Evolutionary conservation across 2,329 filamentous ascomycete genomes (phyloP), one percentile per base, ranked within the genome.

Genomic region (Aspergillus sp.): DNA sequence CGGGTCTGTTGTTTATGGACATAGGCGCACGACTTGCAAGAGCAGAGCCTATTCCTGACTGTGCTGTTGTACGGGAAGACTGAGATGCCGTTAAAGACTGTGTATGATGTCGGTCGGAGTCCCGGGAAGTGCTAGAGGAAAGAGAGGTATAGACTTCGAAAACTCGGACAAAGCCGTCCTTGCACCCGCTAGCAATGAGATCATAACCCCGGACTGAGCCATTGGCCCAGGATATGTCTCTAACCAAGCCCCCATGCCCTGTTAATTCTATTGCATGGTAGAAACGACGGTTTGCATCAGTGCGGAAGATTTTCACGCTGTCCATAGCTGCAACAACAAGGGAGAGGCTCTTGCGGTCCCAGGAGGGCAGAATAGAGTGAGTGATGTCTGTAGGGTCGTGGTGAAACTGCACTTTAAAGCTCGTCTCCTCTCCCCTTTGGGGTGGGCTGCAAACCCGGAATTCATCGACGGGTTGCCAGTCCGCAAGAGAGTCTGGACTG

Each of bases 141-240:
- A 71, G 54, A 1, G 64, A 66, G n/a, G 76, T 78, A 59, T 77
- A 76, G 4, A 78, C 70, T 66, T 93, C 87, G 69, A 96, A 96
- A n/a, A 99, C 89, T 41, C 93, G 84, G 41, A 97, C 87, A 66
- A 87, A 88, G 3, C 95, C 93, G 71, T 99, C 95, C 73, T 96
- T 96, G 71, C 91, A 95, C 2, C 92, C 93, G 6, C 93, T 96
- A 3, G 93, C 95, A 66, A 98, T 84, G 57, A 93, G 84, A 73
- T 99, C 95, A 72, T 91, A 93, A 1, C 93, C 93, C 40, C 93
- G 82, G 67, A 96, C 91, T 63, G 92, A 96, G 12, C 92, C 93
- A 48, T 92, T 90, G 1, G 93, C 91, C 95, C 95, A 99, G 2
- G 91, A 88, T 1, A 97, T 85, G 71, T 97, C 93, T 48, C 93